phyloP scores from a whole-genome alignment of 495 filamentous ascomycete species.

The Cetradonia linearis region DNA sequence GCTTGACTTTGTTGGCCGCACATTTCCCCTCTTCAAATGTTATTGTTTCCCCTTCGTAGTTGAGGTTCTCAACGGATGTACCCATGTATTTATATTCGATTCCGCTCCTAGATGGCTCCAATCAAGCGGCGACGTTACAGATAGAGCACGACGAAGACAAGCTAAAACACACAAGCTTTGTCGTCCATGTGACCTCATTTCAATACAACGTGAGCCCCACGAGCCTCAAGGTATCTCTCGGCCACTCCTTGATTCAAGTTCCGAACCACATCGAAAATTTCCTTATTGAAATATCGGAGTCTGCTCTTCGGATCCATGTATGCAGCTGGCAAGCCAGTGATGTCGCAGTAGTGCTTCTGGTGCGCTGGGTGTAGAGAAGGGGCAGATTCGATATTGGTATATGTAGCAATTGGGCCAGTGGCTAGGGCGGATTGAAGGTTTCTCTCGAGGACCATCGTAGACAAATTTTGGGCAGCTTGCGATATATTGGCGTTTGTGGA shows the following conservation, averaged over 20 bases:
- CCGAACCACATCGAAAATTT: slow-evolving; percentile 75
- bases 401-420: slow-evolving; percentile 66
- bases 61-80: background rate
- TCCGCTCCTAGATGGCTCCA: background rate
- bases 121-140: background rate
- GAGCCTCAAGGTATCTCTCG: slow-evolving; percentile 78
- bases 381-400: slow-evolving; percentile 88
- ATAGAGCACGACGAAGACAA: background rate
- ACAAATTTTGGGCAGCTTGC: slow-evolving; percentile 73
- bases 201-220: slow-evolving; percentile 84
- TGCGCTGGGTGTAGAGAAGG: slow-evolving; percentile 67
- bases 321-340: slow-evolving; percentile 77
- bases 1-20: slow-evolving; percentile 86
- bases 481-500: slow-evolving; percentile 57
- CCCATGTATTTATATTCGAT: background rate
- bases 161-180: background rate
- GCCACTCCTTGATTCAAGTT: slow-evolving; percentile 64
- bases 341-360: slow-evolving; percentile 80
- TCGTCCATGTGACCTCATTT: slow-evolving; percentile 45
- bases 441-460: slow-evolving; percentile 76
- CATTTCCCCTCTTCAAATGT: slow-evolving; percentile 27
- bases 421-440: slow-evolving; percentile 36
- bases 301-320: slow-evolving; percentile 93
- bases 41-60: background rate
- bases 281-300: slow-evolving; percentile 77